Evolutionary conservation across 345 rosid species (phyloP), one percentile per base, ranked within the genome.

Genomic region (Passiflora organensis): DNA sequence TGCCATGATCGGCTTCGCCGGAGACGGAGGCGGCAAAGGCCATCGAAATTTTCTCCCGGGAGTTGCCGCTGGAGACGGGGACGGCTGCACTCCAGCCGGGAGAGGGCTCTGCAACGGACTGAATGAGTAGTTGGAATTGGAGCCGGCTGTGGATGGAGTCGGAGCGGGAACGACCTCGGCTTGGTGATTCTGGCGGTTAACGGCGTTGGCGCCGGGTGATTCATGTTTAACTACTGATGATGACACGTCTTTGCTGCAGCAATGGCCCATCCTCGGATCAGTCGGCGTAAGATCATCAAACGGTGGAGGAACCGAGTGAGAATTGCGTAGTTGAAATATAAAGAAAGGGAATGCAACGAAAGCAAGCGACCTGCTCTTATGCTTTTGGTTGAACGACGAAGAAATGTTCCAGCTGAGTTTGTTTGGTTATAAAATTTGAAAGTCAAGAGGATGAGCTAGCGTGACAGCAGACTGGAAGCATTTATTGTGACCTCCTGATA

Each of bases 201-300:
- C 67, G 37, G 58, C 55, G 12, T 65, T 48, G 32, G 41, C 13
- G 37, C 6, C 51, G 24, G 46, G 39, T 6, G 54, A 42, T 23
- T 28, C 34, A 49, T 49, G 34, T 32, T 49, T 49, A 19, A 16
- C 15, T 10, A n/a, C 17, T 18, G 18, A 23, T 18, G 51, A 68
- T 47, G 85, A 28, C 32, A 69, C 66, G 75, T 64, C 68, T 64
- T 79, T 78, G 72, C 89, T 84, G 73, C 89, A 89, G 76, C 89
- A 82, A 60, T 76, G 95, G 36, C 97, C 93, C 97, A 89, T 89
- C 14, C 70, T 53, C 52, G 56, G 66, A 28, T 28, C 34, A 28
- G 34, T 28, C 34, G 8, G 34, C 3, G 34, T 8, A 28, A 28
- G 34, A 28, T 28, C 34, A 28, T 28, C 34, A 8, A 8, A 28